Conservation (phyloP, 352 stramenopile genomes). For the Pythium volutum region DNA sequence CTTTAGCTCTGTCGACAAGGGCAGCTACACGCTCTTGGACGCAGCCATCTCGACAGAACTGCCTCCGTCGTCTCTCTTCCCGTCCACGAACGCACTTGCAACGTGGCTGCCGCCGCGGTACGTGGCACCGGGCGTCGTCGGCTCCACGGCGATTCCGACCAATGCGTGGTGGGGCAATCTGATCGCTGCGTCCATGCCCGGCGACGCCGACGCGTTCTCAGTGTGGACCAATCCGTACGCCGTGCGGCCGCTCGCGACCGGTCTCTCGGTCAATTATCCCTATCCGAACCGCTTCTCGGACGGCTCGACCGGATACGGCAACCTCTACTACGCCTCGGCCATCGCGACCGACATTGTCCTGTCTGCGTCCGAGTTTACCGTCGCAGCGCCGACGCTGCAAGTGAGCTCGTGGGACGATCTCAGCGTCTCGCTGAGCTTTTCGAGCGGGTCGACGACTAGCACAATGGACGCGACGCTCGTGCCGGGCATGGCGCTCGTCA, state of each 20-base stretch:
- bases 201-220: constrained; percentile 42
- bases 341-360: constrained; percentile 59
- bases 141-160: constrained; percentile 56
- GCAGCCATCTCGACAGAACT: constrained; percentile 29
- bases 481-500: constrained; percentile 74
- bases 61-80: constrained; percentile 24
- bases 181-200: constrained; percentile 46
- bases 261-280: constrained; percentile 59
- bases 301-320: constrained; percentile 27
- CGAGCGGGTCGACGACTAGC: constrained; percentile 5
- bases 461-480: constrained; percentile 49
- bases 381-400: constrained; percentile 36
- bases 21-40: constrained; percentile 28
- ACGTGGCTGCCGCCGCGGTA: constrained; percentile 50
- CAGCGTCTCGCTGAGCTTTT: constrained; percentile 27
- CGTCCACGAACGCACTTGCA: constrained; percentile 23
- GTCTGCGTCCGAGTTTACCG: constrained; percentile 50
- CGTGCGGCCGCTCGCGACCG: constrained; percentile 34
- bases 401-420: constrained; percentile 65
- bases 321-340: constrained; percentile 54
- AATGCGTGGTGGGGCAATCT: constrained; percentile 86
- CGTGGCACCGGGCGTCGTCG: constrained; percentile 33
- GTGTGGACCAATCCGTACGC: constrained; percentile 74
- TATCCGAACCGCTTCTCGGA: constrained; percentile 68
- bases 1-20: constrained; percentile 17